Percentiles rank a stretch among this genome's conserved stretches.
phyloP scores from a whole-genome alignment of 371 early-diverging fungal genomes.

The Entomophthora muscae region DNA sequence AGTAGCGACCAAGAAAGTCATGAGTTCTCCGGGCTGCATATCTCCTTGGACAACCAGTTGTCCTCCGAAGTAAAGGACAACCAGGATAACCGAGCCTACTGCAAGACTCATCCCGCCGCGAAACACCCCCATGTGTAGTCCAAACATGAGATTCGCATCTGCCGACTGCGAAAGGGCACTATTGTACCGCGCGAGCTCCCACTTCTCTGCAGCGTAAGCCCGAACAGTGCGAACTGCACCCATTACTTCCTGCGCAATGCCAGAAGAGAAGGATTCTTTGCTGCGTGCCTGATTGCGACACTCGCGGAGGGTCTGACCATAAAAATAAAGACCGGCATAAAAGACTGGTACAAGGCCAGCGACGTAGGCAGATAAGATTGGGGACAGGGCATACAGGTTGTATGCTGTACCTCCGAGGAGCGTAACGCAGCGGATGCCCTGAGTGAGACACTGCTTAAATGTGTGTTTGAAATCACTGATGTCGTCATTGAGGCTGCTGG shows the following conservation, averaged over 20 bases:
- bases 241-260: conserved; percentile 63
- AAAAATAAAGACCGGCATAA: neutral
- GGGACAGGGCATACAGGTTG: neutral
- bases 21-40: conserved; percentile 45
- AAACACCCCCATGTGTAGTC: conserved; percentile 41
- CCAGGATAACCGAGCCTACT: conserved; percentile 17
- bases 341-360: neutral
- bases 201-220: conserved; percentile 51
- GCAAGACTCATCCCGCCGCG: neutral
- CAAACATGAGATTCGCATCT: conserved; percentile 14
- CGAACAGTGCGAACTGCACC: conserved; percentile 72
- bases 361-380: neutral
- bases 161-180: too few species aligned
- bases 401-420: neutral
- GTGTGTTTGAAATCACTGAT: too few species aligned
- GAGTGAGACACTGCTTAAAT: too few species aligned
- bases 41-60: conserved; percentile 41
- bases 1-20: conserved; percentile 57
- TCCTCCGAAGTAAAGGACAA: conserved; percentile 59
- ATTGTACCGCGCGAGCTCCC: conserved; percentile 32
- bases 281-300: neutral
- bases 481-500: too few species aligned
- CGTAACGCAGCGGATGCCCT: neutral
- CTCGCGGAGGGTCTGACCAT: neutral
- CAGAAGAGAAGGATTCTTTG: neutral